These are phyloP conservation scores for Monosporozyma solicola DNA, from an alignment of 805 yeast species.

Conservation along the genomic window DNA sequence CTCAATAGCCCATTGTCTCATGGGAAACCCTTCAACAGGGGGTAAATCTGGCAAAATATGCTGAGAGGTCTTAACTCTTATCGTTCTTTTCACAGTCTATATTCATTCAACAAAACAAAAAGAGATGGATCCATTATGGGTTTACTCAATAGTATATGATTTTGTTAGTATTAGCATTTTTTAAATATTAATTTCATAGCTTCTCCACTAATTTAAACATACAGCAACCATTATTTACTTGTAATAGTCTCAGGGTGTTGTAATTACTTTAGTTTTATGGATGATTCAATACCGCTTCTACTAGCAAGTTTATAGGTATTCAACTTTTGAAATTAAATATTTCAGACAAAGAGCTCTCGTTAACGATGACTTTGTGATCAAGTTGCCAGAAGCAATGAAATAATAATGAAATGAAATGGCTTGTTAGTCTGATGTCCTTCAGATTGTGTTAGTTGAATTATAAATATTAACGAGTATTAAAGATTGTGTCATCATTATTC, in stretches of 20 bases:
- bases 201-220: slow-evolving; percentile 7
- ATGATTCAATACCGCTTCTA: not conserved
- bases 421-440: not conserved
- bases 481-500: too few species aligned
- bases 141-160: not conserved
- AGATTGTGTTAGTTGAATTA: too few species aligned
- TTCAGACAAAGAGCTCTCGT: not conserved
- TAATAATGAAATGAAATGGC: not conserved
- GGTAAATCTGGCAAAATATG: slow-evolving; percentile 72
- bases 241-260: not conserved
- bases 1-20: slow-evolving; percentile 87
- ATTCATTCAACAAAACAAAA: not conserved
- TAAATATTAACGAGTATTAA: too few species aligned
- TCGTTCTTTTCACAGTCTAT: slow-evolving; percentile 53
- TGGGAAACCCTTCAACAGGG: slow-evolving; percentile 84
- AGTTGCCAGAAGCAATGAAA: not conserved
- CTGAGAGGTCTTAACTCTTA: slow-evolving; percentile 81
- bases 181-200: not conserved
- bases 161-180: not conserved
- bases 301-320: not conserved
- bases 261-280: not conserved
- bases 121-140: not conserved
- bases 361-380: not conserved
- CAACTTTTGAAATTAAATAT: not conserved
- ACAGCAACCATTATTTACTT: slow-evolving; percentile 17